A percentile compares a stretch with the other conserved stretches of the same genome.
Evolutionary conservation across 768 basidiomycete genomes (phyloP).

Genomic region (Tremella yokohamensis): DNA sequence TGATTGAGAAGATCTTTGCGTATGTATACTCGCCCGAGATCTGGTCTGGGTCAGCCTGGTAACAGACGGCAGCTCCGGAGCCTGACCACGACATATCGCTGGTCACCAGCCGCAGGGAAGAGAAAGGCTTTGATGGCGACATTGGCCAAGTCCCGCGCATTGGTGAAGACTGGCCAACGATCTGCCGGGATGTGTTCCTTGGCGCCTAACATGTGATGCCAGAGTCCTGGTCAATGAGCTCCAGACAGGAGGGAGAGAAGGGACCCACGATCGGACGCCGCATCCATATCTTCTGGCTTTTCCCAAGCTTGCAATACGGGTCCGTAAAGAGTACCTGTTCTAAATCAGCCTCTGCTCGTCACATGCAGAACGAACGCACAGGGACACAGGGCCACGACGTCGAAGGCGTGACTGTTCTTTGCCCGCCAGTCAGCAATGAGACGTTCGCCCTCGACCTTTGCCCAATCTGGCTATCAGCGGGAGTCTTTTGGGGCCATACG

Average conservation of each 20-base stretch:
- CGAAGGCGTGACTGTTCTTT: slow-evolving; percentile 1
- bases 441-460: background rate
- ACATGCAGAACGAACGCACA: background rate
- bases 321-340: slow-evolving; percentile 7
- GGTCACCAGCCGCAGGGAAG: background rate
- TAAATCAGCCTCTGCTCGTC: background rate
- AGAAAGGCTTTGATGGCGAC: background rate
- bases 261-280: slow-evolving; percentile 5
- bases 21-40: slow-evolving; percentile 11
- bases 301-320: slow-evolving; percentile 2
- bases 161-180: background rate
- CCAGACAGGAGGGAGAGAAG: no score
- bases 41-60: background rate
- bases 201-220: background rate
- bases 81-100: background rate
- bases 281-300: slow-evolving; percentile 1
- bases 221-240: background rate
- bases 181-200: background rate
- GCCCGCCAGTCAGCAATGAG: background rate
- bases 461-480: background rate
- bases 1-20: slow-evolving; percentile 4
- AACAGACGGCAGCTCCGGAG: background rate
- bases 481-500: background rate
- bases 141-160: background rate
- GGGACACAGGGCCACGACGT: slow-evolving; percentile 9